A percentile compares a stretch with the other conserved stretches of the same genome.
Evolutionary conservation across 2,329 filamentous ascomycete genomes (phyloP).

Genomic region (Coniochaeta sp.): DNA sequence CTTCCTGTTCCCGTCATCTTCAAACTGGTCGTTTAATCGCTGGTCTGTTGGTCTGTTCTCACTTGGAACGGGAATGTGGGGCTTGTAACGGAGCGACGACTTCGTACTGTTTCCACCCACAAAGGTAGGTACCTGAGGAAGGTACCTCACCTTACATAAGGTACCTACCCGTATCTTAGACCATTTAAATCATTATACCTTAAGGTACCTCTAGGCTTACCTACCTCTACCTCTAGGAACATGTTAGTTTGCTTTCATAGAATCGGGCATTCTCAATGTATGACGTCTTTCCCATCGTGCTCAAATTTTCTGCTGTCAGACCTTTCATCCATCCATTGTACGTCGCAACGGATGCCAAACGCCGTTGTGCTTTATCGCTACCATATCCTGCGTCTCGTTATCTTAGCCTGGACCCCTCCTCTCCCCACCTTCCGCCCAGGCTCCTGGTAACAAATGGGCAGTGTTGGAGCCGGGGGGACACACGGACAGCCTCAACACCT

Average conservation of each 20-base stretch:
- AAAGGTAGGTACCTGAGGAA: too few relatives aligned
- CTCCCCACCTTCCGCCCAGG: background rate
- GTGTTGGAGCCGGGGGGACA: background rate
- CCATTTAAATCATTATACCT: too few relatives aligned
- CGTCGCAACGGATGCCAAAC: background rate
- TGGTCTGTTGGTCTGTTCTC: background rate
- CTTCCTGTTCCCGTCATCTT: background rate
- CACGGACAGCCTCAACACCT: background rate
- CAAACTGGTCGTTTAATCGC: background rate
- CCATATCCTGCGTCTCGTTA: background rate
- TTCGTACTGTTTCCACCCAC: too few relatives aligned
- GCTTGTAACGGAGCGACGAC: background rate
- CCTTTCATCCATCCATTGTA: background rate
- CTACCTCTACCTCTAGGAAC: too few relatives aligned
- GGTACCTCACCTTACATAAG: background rate
- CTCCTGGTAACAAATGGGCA: background rate
- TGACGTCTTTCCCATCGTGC: background rate
- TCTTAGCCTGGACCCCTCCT: background rate
- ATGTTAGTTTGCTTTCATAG: too few relatives aligned
- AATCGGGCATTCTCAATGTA: too few relatives aligned
- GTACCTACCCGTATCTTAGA: too few relatives aligned
- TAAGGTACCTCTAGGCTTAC: too few relatives aligned
- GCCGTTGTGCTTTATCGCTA: background rate
- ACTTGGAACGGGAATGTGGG: background rate
- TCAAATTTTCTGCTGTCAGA: background rate